Evolutionary conservation across 768 basidiomycete genomes (phyloP).

Genomic region (Exidia glandulosa): DNA sequence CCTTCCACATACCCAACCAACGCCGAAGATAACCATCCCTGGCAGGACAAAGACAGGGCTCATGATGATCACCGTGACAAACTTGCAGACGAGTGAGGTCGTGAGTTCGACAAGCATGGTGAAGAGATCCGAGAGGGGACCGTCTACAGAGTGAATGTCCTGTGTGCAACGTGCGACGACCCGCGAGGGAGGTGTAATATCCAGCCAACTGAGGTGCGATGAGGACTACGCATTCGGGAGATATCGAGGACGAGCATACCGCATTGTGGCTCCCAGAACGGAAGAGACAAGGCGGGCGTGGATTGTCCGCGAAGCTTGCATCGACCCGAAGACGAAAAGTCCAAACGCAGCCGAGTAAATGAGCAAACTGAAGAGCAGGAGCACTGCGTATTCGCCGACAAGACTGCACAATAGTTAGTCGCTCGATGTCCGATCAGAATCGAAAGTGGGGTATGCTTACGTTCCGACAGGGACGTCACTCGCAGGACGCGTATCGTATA

Average conservation of each 20-base stretch:
- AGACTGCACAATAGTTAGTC: conserved; percentile 31
- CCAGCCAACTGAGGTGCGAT: conserved; percentile 40
- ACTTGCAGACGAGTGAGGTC: conserved; percentile 28
- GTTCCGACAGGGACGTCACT: neutral
- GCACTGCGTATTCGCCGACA: conserved; percentile 28
- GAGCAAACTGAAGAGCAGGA: conserved; percentile 22
- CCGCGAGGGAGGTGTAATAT: conserved; percentile 39
- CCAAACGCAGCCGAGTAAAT: conserved; percentile 23
- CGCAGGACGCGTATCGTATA: conserved; percentile 25
- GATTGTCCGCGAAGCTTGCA: conserved; percentile 1
- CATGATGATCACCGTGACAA: conserved; percentile 21
- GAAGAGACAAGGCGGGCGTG: conserved; percentile 1
- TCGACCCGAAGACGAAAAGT: neutral
- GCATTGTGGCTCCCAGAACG: conserved; percentile 4
- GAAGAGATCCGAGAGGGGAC: conserved; percentile 9
- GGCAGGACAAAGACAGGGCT: conserved; percentile 6
- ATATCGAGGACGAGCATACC: neutral
- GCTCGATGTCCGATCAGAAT: too few relatives aligned
- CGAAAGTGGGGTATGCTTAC: conserved; percentile 6
- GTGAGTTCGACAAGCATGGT: conserved; percentile 19
- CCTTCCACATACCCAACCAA: conserved; percentile 19
- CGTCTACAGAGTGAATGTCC: conserved; percentile 41
- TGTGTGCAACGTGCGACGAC: conserved; percentile 58
- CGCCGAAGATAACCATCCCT: conserved; percentile 3
- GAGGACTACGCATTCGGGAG: neutral